Evolutionary conservation across 768 basidiomycete species (phyloP).

Genomic region (Lactifluus volemus): DNA sequence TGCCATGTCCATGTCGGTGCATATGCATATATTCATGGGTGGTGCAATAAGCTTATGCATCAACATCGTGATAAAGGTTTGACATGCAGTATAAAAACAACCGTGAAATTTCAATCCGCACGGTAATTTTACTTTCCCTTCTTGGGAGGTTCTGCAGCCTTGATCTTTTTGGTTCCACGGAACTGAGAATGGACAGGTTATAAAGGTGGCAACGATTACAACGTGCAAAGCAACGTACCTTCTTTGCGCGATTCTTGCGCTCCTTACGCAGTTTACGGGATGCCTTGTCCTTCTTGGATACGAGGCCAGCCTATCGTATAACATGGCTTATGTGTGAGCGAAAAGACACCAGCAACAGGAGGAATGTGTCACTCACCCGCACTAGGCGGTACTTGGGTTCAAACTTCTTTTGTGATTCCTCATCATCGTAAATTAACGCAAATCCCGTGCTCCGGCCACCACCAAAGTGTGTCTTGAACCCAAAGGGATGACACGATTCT

Average conservation of each 20-base stretch:
- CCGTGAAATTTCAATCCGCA: conserved; percentile 23
- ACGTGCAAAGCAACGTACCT: conserved; percentile 44
- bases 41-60: conserved; percentile 30
- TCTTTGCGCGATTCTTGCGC: conserved; percentile 99
- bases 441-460: conserved; percentile 97
- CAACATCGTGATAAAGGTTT: conserved; percentile 32
- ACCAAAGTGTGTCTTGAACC: conserved; percentile 94
- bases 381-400: conserved; percentile 95
- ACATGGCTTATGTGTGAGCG: not conserved
- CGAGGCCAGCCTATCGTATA: conserved; percentile 53
- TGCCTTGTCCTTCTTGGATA: conserved; percentile 75
- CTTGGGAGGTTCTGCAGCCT: conserved; percentile 87
- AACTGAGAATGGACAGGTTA: conserved; percentile 40
- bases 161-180: conserved; percentile 92
- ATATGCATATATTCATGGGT: conserved; percentile 30
- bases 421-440: conserved; percentile 94
- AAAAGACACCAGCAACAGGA: not conserved
- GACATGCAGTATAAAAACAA: conserved; percentile 31
- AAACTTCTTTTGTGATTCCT: conserved; percentile 91
- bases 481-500: conserved; percentile 89
- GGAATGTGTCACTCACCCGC: conserved; percentile 52
- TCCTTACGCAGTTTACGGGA: conserved; percentile 98
- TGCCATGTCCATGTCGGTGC: conserved; percentile 8
- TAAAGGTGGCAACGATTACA: not conserved
- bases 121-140: conserved; percentile 68